Percentiles rank a stretch among this genome's conserved stretches.
Evolutionary conservation across 805 yeast species (phyloP).

Genomic region (Metschnikowia reukaufii): DNA sequence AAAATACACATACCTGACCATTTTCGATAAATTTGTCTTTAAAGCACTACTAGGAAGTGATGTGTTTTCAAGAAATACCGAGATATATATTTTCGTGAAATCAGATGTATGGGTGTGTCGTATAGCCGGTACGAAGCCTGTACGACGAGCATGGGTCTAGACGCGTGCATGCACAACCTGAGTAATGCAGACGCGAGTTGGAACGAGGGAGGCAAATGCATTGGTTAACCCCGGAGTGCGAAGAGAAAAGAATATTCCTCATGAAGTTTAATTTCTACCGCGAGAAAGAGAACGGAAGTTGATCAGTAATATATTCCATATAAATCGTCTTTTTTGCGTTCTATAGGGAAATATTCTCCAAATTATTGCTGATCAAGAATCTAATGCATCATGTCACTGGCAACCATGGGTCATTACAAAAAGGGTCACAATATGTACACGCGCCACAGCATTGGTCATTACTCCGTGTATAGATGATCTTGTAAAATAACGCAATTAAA

Average conservation of each 20-base stretch:
- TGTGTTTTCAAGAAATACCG: not conserved
- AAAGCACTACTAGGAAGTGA: not conserved
- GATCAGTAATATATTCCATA: too few relatives aligned
- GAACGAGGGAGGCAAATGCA: not conserved
- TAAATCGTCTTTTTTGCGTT: too few relatives aligned
- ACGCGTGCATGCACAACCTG: not conserved
- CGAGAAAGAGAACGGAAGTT: too few relatives aligned
- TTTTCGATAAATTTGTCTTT: slow-evolving; percentile 1
- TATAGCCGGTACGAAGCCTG: slow-evolving; percentile 8
- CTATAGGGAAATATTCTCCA: too few relatives aligned
- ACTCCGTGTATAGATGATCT: too few relatives aligned
- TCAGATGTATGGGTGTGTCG: slow-evolving; percentile 8
- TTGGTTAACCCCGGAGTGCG: not conserved
- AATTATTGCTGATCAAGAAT: too few relatives aligned
- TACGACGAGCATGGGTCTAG: slow-evolving; percentile 5
- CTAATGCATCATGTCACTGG: too few relatives aligned
- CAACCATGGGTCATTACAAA: too few relatives aligned
- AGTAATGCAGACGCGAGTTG: not conserved
- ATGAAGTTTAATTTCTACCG: too few relatives aligned
- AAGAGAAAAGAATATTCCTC: not conserved
- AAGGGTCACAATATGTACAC: too few relatives aligned
- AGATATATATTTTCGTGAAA: slow-evolving; percentile 3
- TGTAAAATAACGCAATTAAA: too few relatives aligned
- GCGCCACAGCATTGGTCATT: too few relatives aligned
- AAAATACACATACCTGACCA: slow-evolving; percentile 20